Evolutionary conservation across 805 yeast species (phyloP).

Genomic region (Starmerella bacillaris): DNA sequence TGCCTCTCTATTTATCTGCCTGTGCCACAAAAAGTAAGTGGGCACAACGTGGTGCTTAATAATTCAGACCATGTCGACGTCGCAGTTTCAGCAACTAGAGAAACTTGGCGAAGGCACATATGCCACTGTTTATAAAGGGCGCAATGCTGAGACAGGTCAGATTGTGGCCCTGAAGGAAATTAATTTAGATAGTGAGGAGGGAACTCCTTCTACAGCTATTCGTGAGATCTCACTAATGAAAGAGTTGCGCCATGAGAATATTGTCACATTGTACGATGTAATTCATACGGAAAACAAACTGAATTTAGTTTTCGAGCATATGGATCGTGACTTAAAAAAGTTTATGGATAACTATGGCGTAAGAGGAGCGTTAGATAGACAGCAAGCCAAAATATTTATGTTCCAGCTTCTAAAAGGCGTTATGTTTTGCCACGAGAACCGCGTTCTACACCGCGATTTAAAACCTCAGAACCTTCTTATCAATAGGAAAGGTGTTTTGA

Average conservation of each 20-base stretch:
- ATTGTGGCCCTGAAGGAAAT: constrained; percentile 91
- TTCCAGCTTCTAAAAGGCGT: constrained; percentile 82
- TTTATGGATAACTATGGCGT: constrained; percentile 81
- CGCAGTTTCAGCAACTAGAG: constrained; percentile 30
- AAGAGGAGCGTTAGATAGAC: constrained; percentile 54
- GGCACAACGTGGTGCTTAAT: too few relatives aligned
- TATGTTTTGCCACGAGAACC: constrained; percentile 66
- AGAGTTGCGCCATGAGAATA: constrained; percentile 82
- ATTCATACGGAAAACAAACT: constrained; percentile 92
- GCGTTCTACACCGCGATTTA: constrained; percentile 66
- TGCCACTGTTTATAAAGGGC: constrained; percentile 95
- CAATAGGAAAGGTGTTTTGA: constrained; percentile 74
- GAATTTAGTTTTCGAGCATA: constrained; percentile 78
- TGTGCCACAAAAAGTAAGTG: too few relatives aligned
- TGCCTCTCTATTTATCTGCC: too few relatives aligned
- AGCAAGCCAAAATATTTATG: constrained; percentile 76
- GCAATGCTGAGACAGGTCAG: constrained; percentile 70
- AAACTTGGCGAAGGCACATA: constrained; percentile 90
- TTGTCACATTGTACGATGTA: constrained; percentile 82
- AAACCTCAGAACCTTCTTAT: constrained; percentile 91
- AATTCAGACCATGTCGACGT: constrained; percentile 20
- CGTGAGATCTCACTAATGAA: constrained; percentile 91
- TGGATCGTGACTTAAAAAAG: constrained; percentile 84
- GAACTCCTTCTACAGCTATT: constrained; percentile 96
- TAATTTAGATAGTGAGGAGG: constrained; percentile 87